phyloP scores from a whole-genome alignment of 257 asterid species.

The Solanum acaule region DNA sequence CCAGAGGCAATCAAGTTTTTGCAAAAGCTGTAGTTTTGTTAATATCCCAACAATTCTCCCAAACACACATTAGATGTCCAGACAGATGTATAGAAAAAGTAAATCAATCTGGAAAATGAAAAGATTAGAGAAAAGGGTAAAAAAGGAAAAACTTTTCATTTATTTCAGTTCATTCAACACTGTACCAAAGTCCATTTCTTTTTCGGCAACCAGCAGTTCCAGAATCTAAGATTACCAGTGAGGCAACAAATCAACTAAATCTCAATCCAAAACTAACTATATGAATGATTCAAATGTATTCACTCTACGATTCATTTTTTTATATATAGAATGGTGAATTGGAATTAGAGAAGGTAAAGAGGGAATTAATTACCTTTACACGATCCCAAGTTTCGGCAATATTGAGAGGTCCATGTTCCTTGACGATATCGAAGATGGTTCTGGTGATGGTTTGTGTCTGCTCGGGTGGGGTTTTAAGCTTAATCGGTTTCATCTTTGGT shows the following conservation, averaged over 20 bases:
- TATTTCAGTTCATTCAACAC: not conserved
- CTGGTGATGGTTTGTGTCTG: constrained; percentile 88
- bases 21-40: not conserved
- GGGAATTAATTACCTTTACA: constrained; percentile 48
- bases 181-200: not conserved
- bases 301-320: not conserved
- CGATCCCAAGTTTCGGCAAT: constrained; percentile 87
- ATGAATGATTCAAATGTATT: not conserved
- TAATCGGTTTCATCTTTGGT: constrained; percentile 90
- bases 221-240: not conserved
- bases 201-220: not conserved
- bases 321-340: not conserved
- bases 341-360: not conserved
- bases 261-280: not conserved
- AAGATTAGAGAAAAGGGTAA: not conserved
- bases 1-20: not conserved
- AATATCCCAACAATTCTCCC: not conserved
- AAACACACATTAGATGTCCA: not conserved
- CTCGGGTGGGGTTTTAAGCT: constrained; percentile 79
- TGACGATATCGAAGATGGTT: constrained; percentile 66
- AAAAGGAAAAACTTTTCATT: not conserved
- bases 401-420: constrained; percentile 85
- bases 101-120: not conserved
- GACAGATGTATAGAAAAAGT: not conserved
- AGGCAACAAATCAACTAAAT: not conserved